Conservation (phyloP, 805 yeast genomes). For the Metschnikowia corniflorae region DNA sequence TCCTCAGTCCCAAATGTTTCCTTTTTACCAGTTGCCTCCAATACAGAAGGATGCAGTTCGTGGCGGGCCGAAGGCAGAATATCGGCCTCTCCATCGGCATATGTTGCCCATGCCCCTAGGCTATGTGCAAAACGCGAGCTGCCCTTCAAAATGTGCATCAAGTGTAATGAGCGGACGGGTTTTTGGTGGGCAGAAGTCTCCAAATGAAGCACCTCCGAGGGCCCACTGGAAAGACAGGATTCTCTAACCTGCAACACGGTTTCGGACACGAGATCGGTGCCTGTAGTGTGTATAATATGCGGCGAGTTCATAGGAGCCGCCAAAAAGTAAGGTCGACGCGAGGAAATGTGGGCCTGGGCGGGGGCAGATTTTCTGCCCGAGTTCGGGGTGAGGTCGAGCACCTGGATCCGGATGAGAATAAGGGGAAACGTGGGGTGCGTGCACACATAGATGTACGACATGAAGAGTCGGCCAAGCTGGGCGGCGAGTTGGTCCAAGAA, state of each 20-base stretch:
- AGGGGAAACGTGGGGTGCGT: constrained; percentile 62
- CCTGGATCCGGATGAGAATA: constrained; percentile 60
- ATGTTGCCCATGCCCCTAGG: constrained; percentile 69
- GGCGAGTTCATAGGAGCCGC: constrained; percentile 69
- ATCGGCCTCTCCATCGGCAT: constrained; percentile 67
- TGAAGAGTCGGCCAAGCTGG: constrained; percentile 49
- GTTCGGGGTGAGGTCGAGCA: constrained; percentile 48
- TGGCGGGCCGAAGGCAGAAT: constrained; percentile 54
- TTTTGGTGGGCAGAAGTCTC: constrained; percentile 35
- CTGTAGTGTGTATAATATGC: constrained; percentile 55
- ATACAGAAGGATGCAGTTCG: constrained; percentile 39
- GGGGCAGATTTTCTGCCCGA: neutral
- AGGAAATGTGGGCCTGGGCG: constrained; percentile 39
- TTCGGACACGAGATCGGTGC: constrained; percentile 40
- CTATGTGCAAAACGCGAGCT: constrained; percentile 59
- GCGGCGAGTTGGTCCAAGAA: constrained; percentile 48
- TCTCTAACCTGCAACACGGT: constrained; percentile 61
- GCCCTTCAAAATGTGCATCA: constrained; percentile 58
- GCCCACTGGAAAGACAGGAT: constrained; percentile 45
- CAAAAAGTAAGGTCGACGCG: constrained; percentile 61
- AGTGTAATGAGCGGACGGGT: constrained; percentile 44
- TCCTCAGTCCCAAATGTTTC: constrained; percentile 12
- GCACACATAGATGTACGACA: constrained; percentile 63
- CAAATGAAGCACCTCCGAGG: constrained; percentile 39
- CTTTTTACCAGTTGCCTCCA: constrained; percentile 2